phyloP scores from a whole-genome alignment of 2,329 filamentous ascomycete genomes.

The Sporothrix variecibatus region DNA sequence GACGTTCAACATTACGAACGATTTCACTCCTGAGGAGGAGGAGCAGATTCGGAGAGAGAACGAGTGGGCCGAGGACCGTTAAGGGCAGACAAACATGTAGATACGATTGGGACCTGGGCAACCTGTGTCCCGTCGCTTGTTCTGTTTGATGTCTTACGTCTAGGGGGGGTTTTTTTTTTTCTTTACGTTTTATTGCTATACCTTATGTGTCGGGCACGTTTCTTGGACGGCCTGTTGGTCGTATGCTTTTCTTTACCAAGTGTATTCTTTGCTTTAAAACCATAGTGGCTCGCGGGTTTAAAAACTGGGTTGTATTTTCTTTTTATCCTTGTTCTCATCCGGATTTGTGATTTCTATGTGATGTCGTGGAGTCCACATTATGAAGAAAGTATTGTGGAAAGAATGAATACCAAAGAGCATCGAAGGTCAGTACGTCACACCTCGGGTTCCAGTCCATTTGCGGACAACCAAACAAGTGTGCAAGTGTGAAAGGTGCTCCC shows the following conservation, averaged over 20 bases:
- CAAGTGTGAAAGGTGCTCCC: background rate
- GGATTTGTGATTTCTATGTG: background rate
- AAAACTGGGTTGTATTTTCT: background rate
- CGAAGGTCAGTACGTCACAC: background rate
- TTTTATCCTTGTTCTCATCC: too few relatives aligned
- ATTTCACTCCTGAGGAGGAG: conserved; percentile 98
- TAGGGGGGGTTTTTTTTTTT: background rate
- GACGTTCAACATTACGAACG: conserved; percentile 99
- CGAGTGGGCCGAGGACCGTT: conserved; percentile 86
- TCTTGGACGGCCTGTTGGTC: background rate
- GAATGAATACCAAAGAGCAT: background rate
- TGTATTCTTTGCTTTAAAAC: background rate
- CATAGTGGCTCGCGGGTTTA: background rate
- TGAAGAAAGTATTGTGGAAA: background rate
- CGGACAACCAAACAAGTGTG: background rate
- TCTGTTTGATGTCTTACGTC: background rate
- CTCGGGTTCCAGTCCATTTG: background rate
- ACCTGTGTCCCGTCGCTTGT: background rate
- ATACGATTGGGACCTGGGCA: too few relatives aligned
- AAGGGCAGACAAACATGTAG: conserved; percentile 31
- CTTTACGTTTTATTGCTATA: conserved; percentile 7
- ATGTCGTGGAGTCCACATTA: background rate
- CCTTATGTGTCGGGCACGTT: background rate
- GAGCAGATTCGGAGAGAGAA: conserved; percentile 94
- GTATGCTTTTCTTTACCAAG: background rate